A percentile compares a stretch with the other conserved stretches of the same genome.
phyloP scores from a whole-genome alignment of 2,329 filamentous ascomycete species.

The Penicillium sp. region DNA sequence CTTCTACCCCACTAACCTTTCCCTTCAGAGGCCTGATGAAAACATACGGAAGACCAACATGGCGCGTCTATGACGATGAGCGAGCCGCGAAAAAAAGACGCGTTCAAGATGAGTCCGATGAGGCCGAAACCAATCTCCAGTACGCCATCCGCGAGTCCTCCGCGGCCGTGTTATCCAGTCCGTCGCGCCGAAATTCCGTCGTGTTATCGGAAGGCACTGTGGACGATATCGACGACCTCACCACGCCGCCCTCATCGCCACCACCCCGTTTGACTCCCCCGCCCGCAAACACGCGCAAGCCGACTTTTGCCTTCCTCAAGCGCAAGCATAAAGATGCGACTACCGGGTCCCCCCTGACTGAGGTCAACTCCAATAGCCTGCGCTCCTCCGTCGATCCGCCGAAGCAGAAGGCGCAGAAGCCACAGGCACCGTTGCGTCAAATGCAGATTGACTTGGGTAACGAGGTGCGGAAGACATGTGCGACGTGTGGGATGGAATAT shows the following conservation, averaged over 20 bases:
- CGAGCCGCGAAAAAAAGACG: constrained; percentile 48
- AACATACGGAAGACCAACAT: constrained; percentile 49
- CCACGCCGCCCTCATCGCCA: constrained; percentile 55
- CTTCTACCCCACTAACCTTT: neutral
- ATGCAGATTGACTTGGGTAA: constrained; percentile 62
- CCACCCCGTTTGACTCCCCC: constrained; percentile 47
- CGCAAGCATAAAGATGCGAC: constrained; percentile 40
- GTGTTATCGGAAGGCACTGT: constrained; percentile 44
- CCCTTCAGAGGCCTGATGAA: constrained; percentile 48
- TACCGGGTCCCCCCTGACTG: constrained; percentile 42
- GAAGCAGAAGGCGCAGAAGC: constrained; percentile 30
- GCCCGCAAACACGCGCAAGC: constrained; percentile 46
- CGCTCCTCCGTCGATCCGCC: constrained; percentile 41
- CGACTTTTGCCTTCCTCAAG: constrained; percentile 53
- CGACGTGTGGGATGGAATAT: constrained; percentile 66
- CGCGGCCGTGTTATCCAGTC: constrained; percentile 46
- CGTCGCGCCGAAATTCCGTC: constrained; percentile 48
- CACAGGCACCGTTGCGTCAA: constrained; percentile 50
- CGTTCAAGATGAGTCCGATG: constrained; percentile 42
- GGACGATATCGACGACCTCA: constrained; percentile 42
- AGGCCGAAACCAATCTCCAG: constrained; percentile 47
- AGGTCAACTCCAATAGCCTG: constrained; percentile 47
- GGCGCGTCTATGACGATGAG: constrained; percentile 50
- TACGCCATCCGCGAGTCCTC: constrained; percentile 51
- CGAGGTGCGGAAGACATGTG: constrained; percentile 57